Evolutionary conservation across 1,284 basidiomycete genomes (phyloP), one percentile per base, ranked within the genome.

Genomic region (Tausonia pullulans): DNA sequence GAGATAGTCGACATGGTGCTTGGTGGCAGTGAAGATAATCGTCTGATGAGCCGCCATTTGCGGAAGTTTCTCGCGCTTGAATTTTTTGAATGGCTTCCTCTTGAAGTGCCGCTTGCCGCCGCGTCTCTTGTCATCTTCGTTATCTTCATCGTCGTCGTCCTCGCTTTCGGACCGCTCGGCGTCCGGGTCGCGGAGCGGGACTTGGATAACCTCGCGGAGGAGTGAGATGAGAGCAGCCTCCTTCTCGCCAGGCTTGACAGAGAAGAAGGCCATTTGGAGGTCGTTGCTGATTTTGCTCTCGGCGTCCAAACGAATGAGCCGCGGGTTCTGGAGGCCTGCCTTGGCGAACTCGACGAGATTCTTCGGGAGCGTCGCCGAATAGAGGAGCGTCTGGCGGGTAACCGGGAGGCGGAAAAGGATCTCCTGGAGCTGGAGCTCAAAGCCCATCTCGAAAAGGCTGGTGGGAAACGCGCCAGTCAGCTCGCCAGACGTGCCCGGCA

Each of bases 1-100:
- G 50, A 98, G 81, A 73, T 98, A 98, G 74, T 98, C 96, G 73
- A 98, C 94, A 72, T 98, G 96, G 73, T 99, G 96, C 76, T 98
- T 98, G n/a, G 96, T 99, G 5, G 96, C 92, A 8, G 87, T 86
- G 71, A 99, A 99, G 46, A 99, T 83, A 67, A 99, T 85, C 0
- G 93, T 96, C 75, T 98, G 95, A 73, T 94, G 87, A 11, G 90
- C 85, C 3, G 85, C 83, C 1, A 77, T 72, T 79, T 85, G 67
- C 79, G 81, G 60, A 66, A 67, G 56, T 52, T 66, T 64, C 81
- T 80, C 67, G 62, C 59, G 57, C 27, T 27, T 27, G 52, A 54
- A 54, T 27, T 27, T 27, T 27, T 27, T 27, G 27, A 27, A 27
- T 2, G 27, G 27, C 27, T 27, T 27, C 60, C 54, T 62, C 83